Evolutionary conservation across 164 flowering plant species (phyloP).

Genomic region (Litsea cubeba): DNA sequence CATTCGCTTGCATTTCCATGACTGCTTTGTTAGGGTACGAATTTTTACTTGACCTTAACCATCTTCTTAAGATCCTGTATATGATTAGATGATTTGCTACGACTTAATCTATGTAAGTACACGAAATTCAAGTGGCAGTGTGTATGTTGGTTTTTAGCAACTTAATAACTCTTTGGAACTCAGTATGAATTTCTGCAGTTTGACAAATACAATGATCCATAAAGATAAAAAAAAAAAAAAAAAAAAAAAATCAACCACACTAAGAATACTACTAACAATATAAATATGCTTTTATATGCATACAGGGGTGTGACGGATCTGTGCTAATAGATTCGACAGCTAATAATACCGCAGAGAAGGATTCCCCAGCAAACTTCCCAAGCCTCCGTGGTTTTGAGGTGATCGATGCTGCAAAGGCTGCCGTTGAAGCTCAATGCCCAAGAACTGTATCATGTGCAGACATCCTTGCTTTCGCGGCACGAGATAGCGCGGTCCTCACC

Average conservation of each 20-base stretch:
- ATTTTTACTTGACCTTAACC: background rate
- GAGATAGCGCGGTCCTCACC: constrained; percentile 6
- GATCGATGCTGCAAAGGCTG: constrained; percentile 5
- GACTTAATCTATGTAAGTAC: too few species aligned
- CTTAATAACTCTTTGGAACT: too few species aligned
- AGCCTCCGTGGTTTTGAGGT: constrained; percentile 16
- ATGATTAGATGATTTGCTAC: too few species aligned
- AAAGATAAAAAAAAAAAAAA: too few species aligned
- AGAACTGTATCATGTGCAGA: constrained; percentile 12
- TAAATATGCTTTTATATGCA: too few species aligned
- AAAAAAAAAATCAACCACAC: too few species aligned
- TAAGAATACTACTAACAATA: too few species aligned
- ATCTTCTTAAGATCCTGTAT: too few species aligned
- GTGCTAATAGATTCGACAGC: constrained; percentile 11
- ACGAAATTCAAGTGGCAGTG: too few species aligned
- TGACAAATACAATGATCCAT: too few species aligned
- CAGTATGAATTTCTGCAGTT: too few species aligned
- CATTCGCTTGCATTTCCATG: constrained; percentile 17
- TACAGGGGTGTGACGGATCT: constrained; percentile 17
- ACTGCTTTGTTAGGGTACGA: constrained; percentile 17
- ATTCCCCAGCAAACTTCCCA: background rate
- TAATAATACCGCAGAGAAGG: constrained; percentile 2
- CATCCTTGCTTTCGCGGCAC: constrained; percentile 15
- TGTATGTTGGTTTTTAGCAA: too few species aligned
- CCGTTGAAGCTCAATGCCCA: constrained; percentile 8